These are phyloP conservation scores for Sphagnum tenellum DNA, from an alignment of 225 moss, liverwort and hornwort species.

Conservation along the genomic window DNA sequence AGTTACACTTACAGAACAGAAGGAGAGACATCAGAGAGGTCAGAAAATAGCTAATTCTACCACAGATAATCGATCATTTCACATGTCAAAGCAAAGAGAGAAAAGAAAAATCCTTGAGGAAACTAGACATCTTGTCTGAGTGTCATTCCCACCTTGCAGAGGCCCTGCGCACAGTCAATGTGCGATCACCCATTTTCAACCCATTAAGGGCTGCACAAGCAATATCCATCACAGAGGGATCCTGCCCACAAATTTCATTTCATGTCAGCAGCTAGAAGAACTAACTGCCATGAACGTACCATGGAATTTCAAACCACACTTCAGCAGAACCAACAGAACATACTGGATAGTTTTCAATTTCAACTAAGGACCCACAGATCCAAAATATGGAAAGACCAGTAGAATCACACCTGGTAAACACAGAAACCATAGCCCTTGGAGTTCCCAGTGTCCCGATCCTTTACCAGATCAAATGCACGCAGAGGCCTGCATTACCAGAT, in stretches of 20 bases:
- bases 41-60: too few species aligned
- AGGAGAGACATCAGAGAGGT: too few species aligned
- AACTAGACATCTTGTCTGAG: neutral
- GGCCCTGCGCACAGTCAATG: slow-evolving; percentile 98
- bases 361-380: too few species aligned
- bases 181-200: slow-evolving; percentile 99
- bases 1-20: too few species aligned
- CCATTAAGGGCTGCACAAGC: slow-evolving; percentile 99
- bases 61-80: too few species aligned
- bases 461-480: slow-evolving; percentile 95
- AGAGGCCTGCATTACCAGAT: slow-evolving; percentile 41
- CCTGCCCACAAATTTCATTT: slow-evolving; percentile 46
- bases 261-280: too few species aligned
- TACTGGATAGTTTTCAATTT: too few species aligned
- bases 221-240: slow-evolving; percentile 91
- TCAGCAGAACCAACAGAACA: too few species aligned
- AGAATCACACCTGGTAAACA: slow-evolving; percentile 72
- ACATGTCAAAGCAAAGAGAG: too few species aligned
- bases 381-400: neutral
- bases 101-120: too few species aligned
- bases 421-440: slow-evolving; percentile 98
- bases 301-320: too few species aligned
- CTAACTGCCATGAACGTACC: too few species aligned
- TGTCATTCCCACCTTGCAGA: slow-evolving; percentile 87
- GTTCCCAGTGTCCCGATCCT: slow-evolving; percentile 94